Base-by-base conservation (phyloP, 371 early-diverging fungal species). In the Rhizopus delemar region DNA sequence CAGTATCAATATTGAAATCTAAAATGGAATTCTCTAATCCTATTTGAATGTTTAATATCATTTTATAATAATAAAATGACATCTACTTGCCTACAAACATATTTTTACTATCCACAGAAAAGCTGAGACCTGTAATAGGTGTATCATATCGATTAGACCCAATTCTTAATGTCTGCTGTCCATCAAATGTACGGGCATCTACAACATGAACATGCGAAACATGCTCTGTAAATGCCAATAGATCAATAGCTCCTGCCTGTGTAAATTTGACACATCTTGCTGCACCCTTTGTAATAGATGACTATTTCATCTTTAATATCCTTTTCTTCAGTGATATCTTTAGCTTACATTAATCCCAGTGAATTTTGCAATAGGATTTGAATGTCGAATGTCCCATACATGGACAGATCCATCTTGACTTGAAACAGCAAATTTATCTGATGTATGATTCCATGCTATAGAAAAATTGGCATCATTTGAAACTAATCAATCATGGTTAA, bases 381-480 rank as follows among this genome's bases (percentile, higher is more conserved):
- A 68, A 51, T 62, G 62, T 36, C 76, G 56, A 39, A 75, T 65
- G 67, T 78, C 79, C 88, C 90, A 94, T 0, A 94, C 87, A 67
- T 86, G 83, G 4, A 91, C 90, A 54, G 81, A 85, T 11, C 93
- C 93, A 72, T 94, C 93, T 71, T 94, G 95, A 67, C 89, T 86
- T 22, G 88, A 88, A 0, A 90, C 91, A 1, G 93, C 90, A 73
- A 91, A 88, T 56, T 80, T 80, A 49, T 85, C 86, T 0, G 85
- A 84, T 34, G 82, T 60, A 58, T 86, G 86, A 62, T 89, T 91
- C 91, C 93, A 93, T 9, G 73, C 69, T 46, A 66, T 66, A 3
- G 70, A 73, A 45, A 73, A 73, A 38, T 69, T 73, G 43, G 73
- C 70, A 48, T 73, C 73, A 13, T 53, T 59, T 28, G 70, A 65